Evolutionary conservation across 257 asterid species (phyloP).

Genomic region (Sherardia arvensis): DNA sequence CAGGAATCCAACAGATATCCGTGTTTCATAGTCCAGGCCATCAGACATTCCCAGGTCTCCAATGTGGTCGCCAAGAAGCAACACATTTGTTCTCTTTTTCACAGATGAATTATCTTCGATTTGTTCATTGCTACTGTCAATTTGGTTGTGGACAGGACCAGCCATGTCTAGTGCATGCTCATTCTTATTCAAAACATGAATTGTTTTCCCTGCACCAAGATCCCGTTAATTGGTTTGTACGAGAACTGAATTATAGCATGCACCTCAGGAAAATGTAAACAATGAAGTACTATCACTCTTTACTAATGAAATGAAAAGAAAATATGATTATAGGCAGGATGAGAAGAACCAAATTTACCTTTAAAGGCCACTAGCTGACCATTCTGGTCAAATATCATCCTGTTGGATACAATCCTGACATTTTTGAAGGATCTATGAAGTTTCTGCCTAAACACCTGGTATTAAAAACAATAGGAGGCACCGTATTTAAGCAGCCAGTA

Average conservation of each 20-base stretch:
- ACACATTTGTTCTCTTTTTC: slow-evolving; percentile 72
- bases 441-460: slow-evolving; percentile 83
- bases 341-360: slow-evolving; percentile 29
- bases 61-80: slow-evolving; percentile 87
- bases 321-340: background rate
- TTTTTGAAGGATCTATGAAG: slow-evolving; percentile 76
- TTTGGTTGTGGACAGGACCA: slow-evolving; percentile 56
- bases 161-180: slow-evolving; percentile 97
- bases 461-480: slow-evolving; percentile 17
- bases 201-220: slow-evolving; percentile 60
- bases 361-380: slow-evolving; percentile 62
- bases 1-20: slow-evolving; percentile 88
- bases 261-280: background rate
- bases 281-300: background rate
- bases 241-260: background rate
- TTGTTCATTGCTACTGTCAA: slow-evolving; percentile 39
- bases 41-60: slow-evolving; percentile 98
- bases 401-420: slow-evolving; percentile 74
- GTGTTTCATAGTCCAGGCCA: slow-evolving; percentile 65
- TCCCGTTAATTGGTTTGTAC: slow-evolving; percentile 1
- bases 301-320: background rate
- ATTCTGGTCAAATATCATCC: slow-evolving; percentile 72
- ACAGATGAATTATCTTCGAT: slow-evolving; percentile 40
- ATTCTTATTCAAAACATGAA: slow-evolving; percentile 83
- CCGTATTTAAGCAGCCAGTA: slow-evolving; percentile 17